Evolutionary conservation across 345 rosid genomes (phyloP).

Genomic region (Reutealis trisperma): DNA sequence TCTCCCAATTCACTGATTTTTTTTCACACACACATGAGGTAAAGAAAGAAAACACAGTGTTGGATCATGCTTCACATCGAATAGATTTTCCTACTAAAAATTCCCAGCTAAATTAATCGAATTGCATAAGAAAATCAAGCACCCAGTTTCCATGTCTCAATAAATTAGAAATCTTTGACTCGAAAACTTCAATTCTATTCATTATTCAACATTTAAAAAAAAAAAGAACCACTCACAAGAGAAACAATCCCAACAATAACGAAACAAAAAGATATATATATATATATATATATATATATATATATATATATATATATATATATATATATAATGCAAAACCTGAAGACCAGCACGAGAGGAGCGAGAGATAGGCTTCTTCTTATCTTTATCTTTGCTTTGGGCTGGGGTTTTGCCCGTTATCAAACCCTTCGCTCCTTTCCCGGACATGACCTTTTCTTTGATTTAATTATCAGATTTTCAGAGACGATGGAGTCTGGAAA

Average conservation of each 20-base stretch:
- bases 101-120: neutral
- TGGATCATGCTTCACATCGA: too few relatives aligned
- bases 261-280: neutral
- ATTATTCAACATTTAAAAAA: neutral
- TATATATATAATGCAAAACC: neutral
- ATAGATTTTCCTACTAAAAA: neutral
- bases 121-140: neutral
- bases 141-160: neutral
- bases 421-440: slow-evolving; percentile 35
- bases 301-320: too few relatives aligned
- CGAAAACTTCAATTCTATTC: neutral
- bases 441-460: slow-evolving; percentile 13
- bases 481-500: neutral
- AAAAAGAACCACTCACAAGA: neutral
- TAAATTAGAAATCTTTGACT: neutral
- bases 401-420: slow-evolving; percentile 17
- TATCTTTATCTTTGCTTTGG: slow-evolving; percentile 27
- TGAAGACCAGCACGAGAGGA: slow-evolving; percentile 33
- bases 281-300: too few relatives aligned
- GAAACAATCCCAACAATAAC: neutral
- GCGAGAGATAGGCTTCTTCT: slow-evolving; percentile 29
- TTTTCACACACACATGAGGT: neutral
- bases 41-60: too few relatives aligned
- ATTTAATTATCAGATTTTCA: neutral
- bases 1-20: neutral